Conservation (phyloP, 352 stramenopile species). For the Stramenopiles sp. region DNA sequence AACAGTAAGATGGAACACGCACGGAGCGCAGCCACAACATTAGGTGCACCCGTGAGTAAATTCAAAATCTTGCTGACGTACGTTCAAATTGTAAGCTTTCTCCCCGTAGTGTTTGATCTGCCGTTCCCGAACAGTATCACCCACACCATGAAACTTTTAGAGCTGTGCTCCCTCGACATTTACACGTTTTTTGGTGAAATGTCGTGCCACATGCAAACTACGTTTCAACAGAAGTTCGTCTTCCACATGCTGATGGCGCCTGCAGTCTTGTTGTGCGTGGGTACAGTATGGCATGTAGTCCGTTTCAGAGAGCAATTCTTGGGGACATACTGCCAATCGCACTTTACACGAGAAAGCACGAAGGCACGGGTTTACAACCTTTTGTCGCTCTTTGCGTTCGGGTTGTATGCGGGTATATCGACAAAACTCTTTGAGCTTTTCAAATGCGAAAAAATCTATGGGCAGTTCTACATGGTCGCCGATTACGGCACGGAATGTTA, state of each 20-base stretch:
- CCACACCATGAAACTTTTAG: background rate
- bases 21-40: background rate
- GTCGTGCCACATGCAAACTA: conserved; percentile 9
- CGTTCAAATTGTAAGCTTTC: background rate
- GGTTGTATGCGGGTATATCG: background rate
- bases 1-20: background rate
- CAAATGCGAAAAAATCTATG: background rate
- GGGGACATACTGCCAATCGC: background rate
- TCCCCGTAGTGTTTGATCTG: background rate
- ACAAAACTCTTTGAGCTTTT: background rate
- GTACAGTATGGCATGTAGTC: background rate
- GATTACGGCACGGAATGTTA: background rate
- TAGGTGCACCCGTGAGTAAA: background rate
- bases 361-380: background rate
- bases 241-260: background rate
- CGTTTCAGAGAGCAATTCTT: background rate
- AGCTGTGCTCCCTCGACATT: background rate
- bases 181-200: background rate
- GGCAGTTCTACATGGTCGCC: background rate
- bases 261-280: background rate
- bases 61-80: background rate
- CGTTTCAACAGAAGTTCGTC: background rate
- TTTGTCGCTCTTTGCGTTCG: background rate
- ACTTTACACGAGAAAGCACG: background rate
- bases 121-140: background rate